phyloP scores from a whole-genome alignment of 805 yeast species.

The Yarrowia hollandica region DNA sequence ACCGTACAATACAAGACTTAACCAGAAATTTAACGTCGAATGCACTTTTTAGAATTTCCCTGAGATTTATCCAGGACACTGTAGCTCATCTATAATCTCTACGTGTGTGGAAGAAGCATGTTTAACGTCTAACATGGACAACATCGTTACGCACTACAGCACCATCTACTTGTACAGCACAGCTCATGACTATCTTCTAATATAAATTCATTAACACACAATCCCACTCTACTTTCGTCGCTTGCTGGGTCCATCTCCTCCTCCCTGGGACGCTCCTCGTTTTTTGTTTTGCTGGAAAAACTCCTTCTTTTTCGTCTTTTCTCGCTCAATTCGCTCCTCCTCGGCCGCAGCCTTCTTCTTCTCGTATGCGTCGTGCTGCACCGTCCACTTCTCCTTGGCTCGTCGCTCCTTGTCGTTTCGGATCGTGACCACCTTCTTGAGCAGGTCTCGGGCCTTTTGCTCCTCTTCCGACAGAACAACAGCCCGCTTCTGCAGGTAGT shows the following conservation, averaged over 20 bases:
- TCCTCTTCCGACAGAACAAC: constrained; percentile 91
- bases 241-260: constrained; percentile 27
- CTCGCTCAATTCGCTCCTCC: constrained; percentile 69
- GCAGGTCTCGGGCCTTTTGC: constrained; percentile 84
- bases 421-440: constrained; percentile 82
- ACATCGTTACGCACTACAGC: no score
- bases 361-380: constrained; percentile 69
- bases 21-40: no score
- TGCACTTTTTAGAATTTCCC: no score
- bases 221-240: constrained; percentile 7
- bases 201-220: neutral
- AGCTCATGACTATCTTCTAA: no score
- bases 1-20: no score
- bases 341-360: constrained; percentile 76
- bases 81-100: no score
- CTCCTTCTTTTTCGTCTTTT: constrained; percentile 82
- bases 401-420: constrained; percentile 82
- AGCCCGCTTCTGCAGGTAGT: constrained; percentile 87
- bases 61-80: no score
- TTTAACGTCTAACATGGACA: no score
- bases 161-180: no score
- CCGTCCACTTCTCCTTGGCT: constrained; percentile 69
- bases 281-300: constrained; percentile 58
- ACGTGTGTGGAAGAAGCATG: no score
- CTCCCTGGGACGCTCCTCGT: constrained; percentile 33